Evolutionary conservation across 23 red algal species (phyloP).

Genomic region (Gracilaria domingensis): DNA sequence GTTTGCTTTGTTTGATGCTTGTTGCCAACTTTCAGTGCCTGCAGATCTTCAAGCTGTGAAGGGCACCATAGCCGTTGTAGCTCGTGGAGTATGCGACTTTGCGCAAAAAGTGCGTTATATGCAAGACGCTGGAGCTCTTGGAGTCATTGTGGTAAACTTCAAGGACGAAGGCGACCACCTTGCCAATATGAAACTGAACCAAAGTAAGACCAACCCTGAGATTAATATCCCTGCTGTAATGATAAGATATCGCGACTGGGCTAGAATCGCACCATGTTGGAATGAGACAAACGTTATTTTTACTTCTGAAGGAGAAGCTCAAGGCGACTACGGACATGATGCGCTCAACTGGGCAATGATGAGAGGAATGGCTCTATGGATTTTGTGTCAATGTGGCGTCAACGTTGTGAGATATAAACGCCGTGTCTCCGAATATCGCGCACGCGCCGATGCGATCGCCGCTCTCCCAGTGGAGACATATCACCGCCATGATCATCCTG

Average conservation of each 20-base stretch:
- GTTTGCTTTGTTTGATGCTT: slow-evolving; percentile 57
- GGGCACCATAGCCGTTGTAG: slow-evolving; percentile 61
- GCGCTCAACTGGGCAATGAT: slow-evolving; percentile 93
- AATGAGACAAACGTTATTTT: slow-evolving; percentile 65
- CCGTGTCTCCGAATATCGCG: slow-evolving; percentile 71
- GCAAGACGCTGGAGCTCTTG: slow-evolving; percentile 81
- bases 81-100: slow-evolving; percentile 86
- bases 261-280: slow-evolving; percentile 64
- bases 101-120: slow-evolving; percentile 71
- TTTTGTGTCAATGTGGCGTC: slow-evolving; percentile 91
- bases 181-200: slow-evolving; percentile 86
- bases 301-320: slow-evolving; percentile 74
- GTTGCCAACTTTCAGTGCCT: slow-evolving; percentile 45
- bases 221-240: slow-evolving; percentile 82
- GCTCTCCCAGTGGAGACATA: slow-evolving; percentile 66
- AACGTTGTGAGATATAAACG: slow-evolving; percentile 88
- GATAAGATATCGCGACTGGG: slow-evolving; percentile 79
- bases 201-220: slow-evolving; percentile 38
- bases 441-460: slow-evolving; percentile 80
- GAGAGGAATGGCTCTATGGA: slow-evolving; percentile 94
- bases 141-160: slow-evolving; percentile 87
- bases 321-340: slow-evolving; percentile 79
- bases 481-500: neutral
- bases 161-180: slow-evolving; percentile 72
- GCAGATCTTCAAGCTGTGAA: slow-evolving; percentile 47